phyloP scores from a whole-genome alignment of 164 flowering plant genomes.

The Nymphaea thermarum region DNA sequence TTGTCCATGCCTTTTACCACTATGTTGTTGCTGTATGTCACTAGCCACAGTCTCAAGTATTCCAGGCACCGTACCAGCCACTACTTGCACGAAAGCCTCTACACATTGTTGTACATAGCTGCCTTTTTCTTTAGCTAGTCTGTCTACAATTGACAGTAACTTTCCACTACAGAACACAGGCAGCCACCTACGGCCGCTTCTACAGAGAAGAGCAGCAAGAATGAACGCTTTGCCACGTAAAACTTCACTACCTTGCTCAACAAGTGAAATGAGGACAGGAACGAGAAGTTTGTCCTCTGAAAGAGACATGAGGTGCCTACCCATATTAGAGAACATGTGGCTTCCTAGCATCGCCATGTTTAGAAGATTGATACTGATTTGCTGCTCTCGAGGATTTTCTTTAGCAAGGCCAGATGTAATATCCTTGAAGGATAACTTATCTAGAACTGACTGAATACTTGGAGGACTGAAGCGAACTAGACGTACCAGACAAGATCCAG shows the following conservation, averaged over 20 bases:
- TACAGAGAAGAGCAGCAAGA: constrained; percentile 76
- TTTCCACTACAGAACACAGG: constrained; percentile 75
- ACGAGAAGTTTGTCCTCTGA: constrained; percentile 76
- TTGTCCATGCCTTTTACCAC: constrained; percentile 73
- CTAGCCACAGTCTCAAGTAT: constrained; percentile 59
- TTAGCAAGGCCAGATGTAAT: constrained; percentile 51
- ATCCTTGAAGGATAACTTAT: constrained; percentile 74
- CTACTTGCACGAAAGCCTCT: constrained; percentile 49
- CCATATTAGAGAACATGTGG: constrained; percentile 58
- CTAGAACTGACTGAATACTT: constrained; percentile 55
- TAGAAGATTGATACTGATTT: constrained; percentile 78
- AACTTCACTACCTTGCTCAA: constrained; percentile 85
- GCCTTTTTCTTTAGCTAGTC: constrained; percentile 81
- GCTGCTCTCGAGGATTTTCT: constrained; percentile 84
- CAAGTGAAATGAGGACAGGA: constrained; percentile 58
- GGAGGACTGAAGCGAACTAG: constrained; percentile 71
- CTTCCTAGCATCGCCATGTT: constrained; percentile 74
- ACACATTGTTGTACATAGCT: constrained; percentile 53
- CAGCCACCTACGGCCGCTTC: constrained; percentile 63
- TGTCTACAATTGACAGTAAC: constrained; percentile 67
- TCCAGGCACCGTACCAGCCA: constrained; percentile 55
- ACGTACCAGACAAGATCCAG: constrained; percentile 93
- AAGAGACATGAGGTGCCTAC: constrained; percentile 47
- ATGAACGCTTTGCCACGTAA: constrained; percentile 76
- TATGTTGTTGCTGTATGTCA: constrained; percentile 74